Evolutionary conservation across 108 stramenopile species (phyloP).

Genomic region (Nannochloropsis oceanica): DNA sequence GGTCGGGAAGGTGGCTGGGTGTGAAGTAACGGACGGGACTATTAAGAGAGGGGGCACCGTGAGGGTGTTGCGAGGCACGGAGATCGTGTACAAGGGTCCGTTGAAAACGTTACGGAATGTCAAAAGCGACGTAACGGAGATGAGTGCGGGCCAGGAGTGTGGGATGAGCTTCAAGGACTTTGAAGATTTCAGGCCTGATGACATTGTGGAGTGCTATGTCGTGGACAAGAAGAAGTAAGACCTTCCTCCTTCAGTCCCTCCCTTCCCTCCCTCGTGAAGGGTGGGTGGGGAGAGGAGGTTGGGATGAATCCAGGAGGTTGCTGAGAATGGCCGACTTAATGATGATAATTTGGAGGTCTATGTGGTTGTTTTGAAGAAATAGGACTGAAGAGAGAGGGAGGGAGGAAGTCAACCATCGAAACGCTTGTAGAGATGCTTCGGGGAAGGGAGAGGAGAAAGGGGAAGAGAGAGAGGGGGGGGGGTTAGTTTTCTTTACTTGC

Average conservation of each 20-base stretch:
- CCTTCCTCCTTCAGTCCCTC: neutral
- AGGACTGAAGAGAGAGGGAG: neutral
- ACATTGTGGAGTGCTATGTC: neutral
- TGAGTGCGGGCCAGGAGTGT: slow-evolving; percentile 75
- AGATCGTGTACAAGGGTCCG: slow-evolving; percentile 12
- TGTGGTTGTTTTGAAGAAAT: neutral
- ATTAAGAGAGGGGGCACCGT: slow-evolving; percentile 8
- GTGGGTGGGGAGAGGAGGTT: neutral
- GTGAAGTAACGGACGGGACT: slow-evolving; percentile 14
- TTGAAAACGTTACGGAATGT: slow-evolving; percentile 26
- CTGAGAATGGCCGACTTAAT: neutral
- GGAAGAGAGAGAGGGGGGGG: neutral
- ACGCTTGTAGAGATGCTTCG: too few species aligned
- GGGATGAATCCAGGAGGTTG: neutral
- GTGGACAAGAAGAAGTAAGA: neutral
- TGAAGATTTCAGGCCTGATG: neutral
- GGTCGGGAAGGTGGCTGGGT: slow-evolving; percentile 56
- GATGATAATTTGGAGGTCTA: neutral
- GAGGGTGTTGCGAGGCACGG: slow-evolving; percentile 1
- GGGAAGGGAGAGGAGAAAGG: neutral
- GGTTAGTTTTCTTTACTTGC: neutral
- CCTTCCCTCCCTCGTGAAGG: too few species aligned
- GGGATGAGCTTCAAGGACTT: slow-evolving; percentile 46
- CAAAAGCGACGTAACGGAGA: slow-evolving; percentile 61
- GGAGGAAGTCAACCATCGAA: neutral